A percentile compares a stretch with the other conserved stretches of the same genome.
These are phyloP conservation scores for Craspedostauros australis DNA, from an alignment of 108 stramenopile species.

Conservation along the genomic window DNA sequence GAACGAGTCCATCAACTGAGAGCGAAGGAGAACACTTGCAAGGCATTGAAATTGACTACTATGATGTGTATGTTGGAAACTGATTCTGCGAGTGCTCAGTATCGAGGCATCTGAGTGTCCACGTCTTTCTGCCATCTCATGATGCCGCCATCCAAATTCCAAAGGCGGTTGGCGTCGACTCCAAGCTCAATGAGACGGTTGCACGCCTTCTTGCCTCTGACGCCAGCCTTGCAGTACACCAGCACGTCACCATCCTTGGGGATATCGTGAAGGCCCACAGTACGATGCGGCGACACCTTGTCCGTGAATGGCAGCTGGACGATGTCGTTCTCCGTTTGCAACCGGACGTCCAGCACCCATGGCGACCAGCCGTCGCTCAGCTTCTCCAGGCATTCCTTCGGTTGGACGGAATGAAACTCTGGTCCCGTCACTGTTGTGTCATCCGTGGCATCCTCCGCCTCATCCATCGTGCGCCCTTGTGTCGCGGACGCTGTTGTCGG, in stretches of 20 bases:
- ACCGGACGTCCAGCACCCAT: conserved; percentile 88
- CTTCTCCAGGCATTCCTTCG: conserved; percentile 62
- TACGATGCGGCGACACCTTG: conserved; percentile 72
- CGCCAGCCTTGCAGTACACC: conserved; percentile 91
- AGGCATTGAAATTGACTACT: neutral
- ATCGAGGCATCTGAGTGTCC: conserved; percentile 80
- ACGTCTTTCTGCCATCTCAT: conserved; percentile 87
- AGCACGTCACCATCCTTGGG: conserved; percentile 76
- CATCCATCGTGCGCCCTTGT: conserved; percentile 77
- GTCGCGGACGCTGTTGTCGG: conserved; percentile 3
- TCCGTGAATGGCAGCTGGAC: conserved; percentile 91
- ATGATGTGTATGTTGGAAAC: neutral
- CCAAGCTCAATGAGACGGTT: conserved; percentile 62
- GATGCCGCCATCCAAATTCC: conserved; percentile 91
- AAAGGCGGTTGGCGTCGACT: conserved; percentile 66
- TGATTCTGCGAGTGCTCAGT: conserved; percentile 55
- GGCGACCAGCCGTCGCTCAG: conserved; percentile 84
- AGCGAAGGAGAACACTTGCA: neutral
- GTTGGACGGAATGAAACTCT: conserved; percentile 55
- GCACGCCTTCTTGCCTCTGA: conserved; percentile 85
- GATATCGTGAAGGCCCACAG: conserved; percentile 56
- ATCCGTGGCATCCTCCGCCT: conserved; percentile 31
- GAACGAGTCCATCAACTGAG: too few relatives aligned
- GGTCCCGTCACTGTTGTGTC: conserved; percentile 1
- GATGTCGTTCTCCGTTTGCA: conserved; percentile 88